Evolutionary conservation across 768 basidiomycete species (phyloP).

Genomic region (Lepiota venenata): DNA sequence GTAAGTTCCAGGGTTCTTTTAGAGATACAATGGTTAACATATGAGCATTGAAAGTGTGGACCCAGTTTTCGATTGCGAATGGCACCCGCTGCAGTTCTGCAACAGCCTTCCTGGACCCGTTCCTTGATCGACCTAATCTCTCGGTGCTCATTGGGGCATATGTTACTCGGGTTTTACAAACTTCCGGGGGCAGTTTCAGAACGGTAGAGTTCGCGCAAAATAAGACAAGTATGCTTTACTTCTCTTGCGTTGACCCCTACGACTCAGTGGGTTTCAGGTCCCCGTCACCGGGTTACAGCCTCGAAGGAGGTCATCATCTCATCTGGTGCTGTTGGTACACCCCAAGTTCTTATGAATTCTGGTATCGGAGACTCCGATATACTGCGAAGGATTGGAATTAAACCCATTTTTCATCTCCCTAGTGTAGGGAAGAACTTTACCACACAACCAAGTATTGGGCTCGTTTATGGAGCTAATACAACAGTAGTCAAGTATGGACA

Average conservation of each 20-base stretch:
- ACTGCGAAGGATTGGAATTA: not conserved
- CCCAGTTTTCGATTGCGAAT: slow-evolving; percentile 8
- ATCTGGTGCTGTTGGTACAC: not conserved
- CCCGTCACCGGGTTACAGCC: slow-evolving; percentile 1
- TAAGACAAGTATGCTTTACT: not conserved
- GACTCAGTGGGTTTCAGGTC: not conserved
- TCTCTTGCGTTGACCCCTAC: not conserved
- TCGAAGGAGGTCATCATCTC: not conserved
- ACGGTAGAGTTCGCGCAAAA: slow-evolving; percentile 1
- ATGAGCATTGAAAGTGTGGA: not conserved
- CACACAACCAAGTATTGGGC: not conserved
- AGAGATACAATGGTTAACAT: not conserved
- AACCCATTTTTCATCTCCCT: not conserved
- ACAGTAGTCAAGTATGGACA: not conserved
- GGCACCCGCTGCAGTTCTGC: slow-evolving; percentile 8
- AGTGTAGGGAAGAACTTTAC: slow-evolving; percentile 8
- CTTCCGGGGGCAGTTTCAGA: not conserved
- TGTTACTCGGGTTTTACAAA: slow-evolving; percentile 2
- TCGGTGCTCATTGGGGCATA: not conserved
- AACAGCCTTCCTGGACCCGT: slow-evolving; percentile 2
- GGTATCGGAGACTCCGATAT: not conserved
- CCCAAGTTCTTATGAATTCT: slow-evolving; percentile 4
- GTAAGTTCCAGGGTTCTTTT: not conserved
- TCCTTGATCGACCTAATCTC: slow-evolving; percentile 10
- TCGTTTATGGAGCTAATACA: not conserved